These are phyloP conservation scores for Aspergillus fumigatus DNA, from an alignment of 2,329 filamentous ascomycete species.

Conservation along the genomic window DNA sequence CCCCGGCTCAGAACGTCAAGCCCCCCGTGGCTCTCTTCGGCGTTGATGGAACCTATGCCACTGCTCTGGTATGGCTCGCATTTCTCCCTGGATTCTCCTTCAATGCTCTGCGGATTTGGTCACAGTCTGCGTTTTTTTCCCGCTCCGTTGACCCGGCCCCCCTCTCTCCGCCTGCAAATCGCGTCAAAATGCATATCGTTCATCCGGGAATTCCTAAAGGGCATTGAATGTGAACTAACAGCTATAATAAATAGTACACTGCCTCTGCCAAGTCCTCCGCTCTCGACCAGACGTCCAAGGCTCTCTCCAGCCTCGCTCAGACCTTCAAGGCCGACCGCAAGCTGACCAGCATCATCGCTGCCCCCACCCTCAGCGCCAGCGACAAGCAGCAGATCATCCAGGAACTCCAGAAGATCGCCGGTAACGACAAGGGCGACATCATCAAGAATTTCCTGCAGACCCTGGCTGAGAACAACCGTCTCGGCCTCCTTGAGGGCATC, in stretches of 20 bases:
- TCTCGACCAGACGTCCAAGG: constrained; percentile 80
- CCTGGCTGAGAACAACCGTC: constrained; percentile 93
- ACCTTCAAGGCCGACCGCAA: constrained; percentile 79
- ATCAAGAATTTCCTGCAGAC: constrained; percentile 91
- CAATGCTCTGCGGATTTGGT: background rate
- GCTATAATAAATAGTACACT: constrained; percentile 67
- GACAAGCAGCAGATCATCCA: constrained; percentile 85
- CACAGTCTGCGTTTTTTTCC: background rate
- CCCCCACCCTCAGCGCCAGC: constrained; percentile 69
- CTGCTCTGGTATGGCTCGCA: constrained; percentile 72
- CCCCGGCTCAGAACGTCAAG: constrained; percentile 64
- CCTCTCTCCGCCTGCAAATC: constrained; percentile 4
- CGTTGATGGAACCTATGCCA: constrained; percentile 96
- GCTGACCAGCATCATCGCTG: constrained; percentile 68
- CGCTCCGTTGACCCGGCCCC: constrained; percentile 14
- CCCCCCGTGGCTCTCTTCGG: constrained; percentile 90
- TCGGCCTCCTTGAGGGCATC: constrained; percentile 75
- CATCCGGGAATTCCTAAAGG: background rate
- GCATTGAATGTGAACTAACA: constrained; percentile 7
- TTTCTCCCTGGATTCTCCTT: background rate
- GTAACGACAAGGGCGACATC: constrained; percentile 67
- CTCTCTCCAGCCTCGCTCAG: constrained; percentile 65
- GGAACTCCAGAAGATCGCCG: constrained; percentile 82
- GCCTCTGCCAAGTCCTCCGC: constrained; percentile 82
- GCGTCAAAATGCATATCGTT: background rate